Conservation (phyloP, 73 alveolate species). For the Halteria grandinella region DNA sequence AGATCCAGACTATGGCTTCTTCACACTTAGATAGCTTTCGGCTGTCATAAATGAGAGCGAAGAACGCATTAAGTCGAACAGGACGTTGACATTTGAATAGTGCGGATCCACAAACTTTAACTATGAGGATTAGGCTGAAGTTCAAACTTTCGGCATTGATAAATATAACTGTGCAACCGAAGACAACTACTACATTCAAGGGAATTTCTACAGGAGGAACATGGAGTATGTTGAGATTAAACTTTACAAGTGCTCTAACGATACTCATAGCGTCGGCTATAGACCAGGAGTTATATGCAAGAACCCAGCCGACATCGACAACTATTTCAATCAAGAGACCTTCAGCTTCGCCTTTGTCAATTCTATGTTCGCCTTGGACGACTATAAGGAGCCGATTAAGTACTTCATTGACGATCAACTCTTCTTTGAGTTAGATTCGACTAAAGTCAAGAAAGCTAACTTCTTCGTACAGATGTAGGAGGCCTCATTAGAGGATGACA, state of each 20-base stretch:
- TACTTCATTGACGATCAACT: slow-evolving; percentile 26
- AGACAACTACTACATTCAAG: neutral
- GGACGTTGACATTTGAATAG: neutral
- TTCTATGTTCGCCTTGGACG: slow-evolving; percentile 3
- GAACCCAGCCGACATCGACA: neutral
- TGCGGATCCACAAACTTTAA: neutral
- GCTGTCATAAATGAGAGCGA: neutral
- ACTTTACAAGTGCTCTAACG: slow-evolving; percentile 9
- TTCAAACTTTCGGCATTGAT: neutral
- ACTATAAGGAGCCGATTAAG: neutral
- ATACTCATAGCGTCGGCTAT: too few relatives aligned
- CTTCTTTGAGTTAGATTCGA: slow-evolving; percentile 17
- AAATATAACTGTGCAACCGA: neutral
- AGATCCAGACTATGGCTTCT: slow-evolving; percentile 8
- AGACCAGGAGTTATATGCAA: neutral
- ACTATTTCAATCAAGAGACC: neutral
- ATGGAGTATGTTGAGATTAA: slow-evolving; percentile 14
- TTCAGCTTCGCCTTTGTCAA: slow-evolving; percentile 16
- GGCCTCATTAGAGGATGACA: neutral
- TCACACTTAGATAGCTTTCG: neutral
- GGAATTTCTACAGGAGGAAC: slow-evolving; percentile 10
- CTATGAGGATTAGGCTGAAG: neutral
- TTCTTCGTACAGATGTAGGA: neutral
- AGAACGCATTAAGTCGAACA: neutral
- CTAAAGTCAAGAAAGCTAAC: neutral